Conservation (phyloP, 352 stramenopile genomes). For the Globisporangium heterothallicum region DNA sequence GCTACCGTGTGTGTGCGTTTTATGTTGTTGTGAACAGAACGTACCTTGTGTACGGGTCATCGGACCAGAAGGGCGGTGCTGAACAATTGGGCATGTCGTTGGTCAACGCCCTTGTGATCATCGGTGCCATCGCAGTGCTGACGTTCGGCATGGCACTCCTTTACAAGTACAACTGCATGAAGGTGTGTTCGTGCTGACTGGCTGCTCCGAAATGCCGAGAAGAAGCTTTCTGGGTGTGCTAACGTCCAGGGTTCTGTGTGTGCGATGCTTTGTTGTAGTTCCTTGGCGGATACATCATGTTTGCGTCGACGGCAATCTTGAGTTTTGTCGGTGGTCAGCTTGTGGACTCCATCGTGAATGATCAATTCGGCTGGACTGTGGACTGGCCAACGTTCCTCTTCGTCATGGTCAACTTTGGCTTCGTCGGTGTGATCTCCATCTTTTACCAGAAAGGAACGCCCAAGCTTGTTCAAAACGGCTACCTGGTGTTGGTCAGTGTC, state of each 20-base stretch:
- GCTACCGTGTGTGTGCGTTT: background rate
- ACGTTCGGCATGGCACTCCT: slow-evolving; percentile 88
- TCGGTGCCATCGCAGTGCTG: slow-evolving; percentile 72
- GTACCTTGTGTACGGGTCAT: slow-evolving; percentile 78
- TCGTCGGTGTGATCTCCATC: slow-evolving; percentile 86
- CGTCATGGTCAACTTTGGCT: slow-evolving; percentile 89
- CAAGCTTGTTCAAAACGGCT: slow-evolving; percentile 90
- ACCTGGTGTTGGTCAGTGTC: slow-evolving; percentile 93
- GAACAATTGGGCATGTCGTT: slow-evolving; percentile 61
- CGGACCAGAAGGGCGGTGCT: slow-evolving; percentile 27
- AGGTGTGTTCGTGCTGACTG: slow-evolving; percentile 20
- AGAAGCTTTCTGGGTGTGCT: too few relatives aligned
- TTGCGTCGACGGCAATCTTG: slow-evolving; percentile 80
- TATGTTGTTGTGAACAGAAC: slow-evolving; percentile 24
- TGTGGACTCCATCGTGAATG: slow-evolving; percentile 73
- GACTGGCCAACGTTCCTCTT: slow-evolving; percentile 81
- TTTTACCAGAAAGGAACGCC: slow-evolving; percentile 87
- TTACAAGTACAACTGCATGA: slow-evolving; percentile 89
- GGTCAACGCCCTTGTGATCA: slow-evolving; percentile 88
- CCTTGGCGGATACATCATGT: slow-evolving; percentile 85
- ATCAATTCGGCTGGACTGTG: slow-evolving; percentile 65
- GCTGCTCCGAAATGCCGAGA: too few relatives aligned
- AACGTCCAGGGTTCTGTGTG: too few relatives aligned
- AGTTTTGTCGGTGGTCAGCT: slow-evolving; percentile 84
- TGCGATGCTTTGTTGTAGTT: too few relatives aligned